Evolutionary conservation across 495 filamentous ascomycete genomes (phyloP).

Genomic region (Cairneyella variabilis): DNA sequence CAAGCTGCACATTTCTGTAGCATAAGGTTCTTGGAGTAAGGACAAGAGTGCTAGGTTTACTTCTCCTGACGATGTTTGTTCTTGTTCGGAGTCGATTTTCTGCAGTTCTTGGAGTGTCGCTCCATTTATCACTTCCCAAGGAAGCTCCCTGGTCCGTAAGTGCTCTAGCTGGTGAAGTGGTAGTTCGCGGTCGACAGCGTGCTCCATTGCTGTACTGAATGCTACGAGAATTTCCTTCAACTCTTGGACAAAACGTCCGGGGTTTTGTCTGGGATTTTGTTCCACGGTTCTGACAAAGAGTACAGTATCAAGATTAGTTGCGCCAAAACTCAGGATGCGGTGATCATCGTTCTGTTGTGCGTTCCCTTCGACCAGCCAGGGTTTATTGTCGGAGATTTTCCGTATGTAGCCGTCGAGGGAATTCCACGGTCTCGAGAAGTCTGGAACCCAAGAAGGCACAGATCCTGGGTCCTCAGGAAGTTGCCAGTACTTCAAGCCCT

Average conservation of each 20-base stretch:
- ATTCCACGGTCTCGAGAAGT: background rate
- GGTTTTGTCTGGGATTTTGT: background rate
- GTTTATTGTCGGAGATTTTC: background rate
- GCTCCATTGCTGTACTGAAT: background rate
- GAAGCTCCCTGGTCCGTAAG: conserved; percentile 1
- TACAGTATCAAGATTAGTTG: conserved; percentile 1
- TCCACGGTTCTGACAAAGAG: background rate
- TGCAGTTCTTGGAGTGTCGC: background rate
- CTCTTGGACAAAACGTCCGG: background rate
- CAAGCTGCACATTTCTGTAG: background rate
- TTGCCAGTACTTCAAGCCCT: background rate
- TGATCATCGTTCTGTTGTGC: background rate
- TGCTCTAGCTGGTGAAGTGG: conserved; percentile 1
- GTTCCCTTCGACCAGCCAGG: background rate
- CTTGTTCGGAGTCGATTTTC: background rate
- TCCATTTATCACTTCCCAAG: conserved; percentile 1
- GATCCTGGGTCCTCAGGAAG: background rate
- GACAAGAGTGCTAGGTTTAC: background rate
- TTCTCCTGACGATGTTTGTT: background rate
- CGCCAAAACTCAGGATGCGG: background rate
- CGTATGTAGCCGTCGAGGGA: background rate
- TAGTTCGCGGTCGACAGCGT: background rate
- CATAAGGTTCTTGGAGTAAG: background rate
- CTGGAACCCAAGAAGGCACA: conserved; percentile 1
- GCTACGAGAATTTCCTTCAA: background rate